Base-by-base conservation (phyloP, 768 basidiomycete species). In the Chlorophyllum brunneum region DNA sequence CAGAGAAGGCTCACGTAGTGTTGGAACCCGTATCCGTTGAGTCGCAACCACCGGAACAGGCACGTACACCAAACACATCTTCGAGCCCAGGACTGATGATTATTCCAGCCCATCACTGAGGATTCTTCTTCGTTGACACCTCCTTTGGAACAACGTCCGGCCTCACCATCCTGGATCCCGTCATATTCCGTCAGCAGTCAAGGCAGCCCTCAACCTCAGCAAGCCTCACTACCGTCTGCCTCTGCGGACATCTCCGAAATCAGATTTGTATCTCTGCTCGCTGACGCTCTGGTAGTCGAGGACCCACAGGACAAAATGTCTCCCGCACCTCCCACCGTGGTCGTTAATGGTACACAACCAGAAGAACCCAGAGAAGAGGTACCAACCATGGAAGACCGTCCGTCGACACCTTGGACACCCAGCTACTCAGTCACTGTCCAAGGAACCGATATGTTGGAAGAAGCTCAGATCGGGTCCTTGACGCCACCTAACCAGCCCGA, bases 141-240 rank as follows among this genome's bases (percentile, higher is more conserved):
- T 18, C 39, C 47, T 16, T 23, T n/a, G 23, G 45, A 42, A 24
- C 52, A 51, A 29, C 20, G 34, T 10, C 47, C 53, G 6, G 41
- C 29, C 7, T 43, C 56, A 33, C 54, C 59, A 34, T 46, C 54
- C 22, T 63, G 58, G 60, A 54, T 63, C 4, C 58, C 62, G 5
- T 61, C 62, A 6, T 63, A 63, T 37, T 58, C 62, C 15, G 57
- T 59, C 20, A 61, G 57, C 52, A 51, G 53, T 3, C 62, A 61
- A 55, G 60, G 62, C 31, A 63, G 58, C 37, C 59, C 57, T n/a
- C 24, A 50, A 6, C 54, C 44, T 13, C 36, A 54, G 18, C 20
- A 43, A 6, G 13, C 11, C 15, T 45, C 40, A 15, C 23, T 40
- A 23, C 42, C 42, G 9, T 16, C n/a, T n/a, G n/a, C n/a, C n/a